Evolutionary conservation across 2,329 filamentous ascomycete genomes (phyloP).

Genomic region (Pseudogymnoascus pannorum): DNA sequence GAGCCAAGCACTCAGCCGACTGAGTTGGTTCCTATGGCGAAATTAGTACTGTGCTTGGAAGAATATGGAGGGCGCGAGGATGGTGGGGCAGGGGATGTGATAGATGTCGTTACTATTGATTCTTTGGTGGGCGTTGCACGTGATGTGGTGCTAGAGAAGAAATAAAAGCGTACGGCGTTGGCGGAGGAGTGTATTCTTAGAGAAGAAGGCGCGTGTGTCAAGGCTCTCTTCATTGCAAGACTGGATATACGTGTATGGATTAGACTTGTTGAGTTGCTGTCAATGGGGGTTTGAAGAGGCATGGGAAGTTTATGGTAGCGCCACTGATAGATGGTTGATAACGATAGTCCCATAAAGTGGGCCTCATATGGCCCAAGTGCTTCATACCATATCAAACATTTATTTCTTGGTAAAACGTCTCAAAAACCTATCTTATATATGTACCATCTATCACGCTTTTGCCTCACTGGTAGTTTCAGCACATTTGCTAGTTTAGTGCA

Average conservation of each 20-base stretch:
- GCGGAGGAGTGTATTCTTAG: background rate
- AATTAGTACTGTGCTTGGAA: background rate
- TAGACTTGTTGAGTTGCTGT: background rate
- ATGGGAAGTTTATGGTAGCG: background rate
- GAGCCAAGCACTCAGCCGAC: background rate
- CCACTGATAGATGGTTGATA: background rate
- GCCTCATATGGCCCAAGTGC: background rate
- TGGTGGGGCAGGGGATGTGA: background rate
- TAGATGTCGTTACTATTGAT: background rate
- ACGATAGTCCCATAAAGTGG: background rate
- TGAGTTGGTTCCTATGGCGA: background rate
- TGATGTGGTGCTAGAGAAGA: background rate
- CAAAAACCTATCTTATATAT: background rate
- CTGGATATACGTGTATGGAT: background rate
- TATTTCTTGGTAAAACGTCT: background rate
- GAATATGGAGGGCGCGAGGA: background rate
- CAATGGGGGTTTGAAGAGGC: background rate
- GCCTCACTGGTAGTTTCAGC: too few relatives aligned
- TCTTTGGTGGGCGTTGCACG: background rate
- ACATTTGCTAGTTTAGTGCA: too few relatives aligned
- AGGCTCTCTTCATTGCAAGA: constrained; percentile 1
- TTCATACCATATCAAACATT: too few relatives aligned
- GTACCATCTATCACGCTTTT: background rate
- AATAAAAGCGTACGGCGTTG: background rate
- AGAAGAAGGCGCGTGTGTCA: background rate